These are phyloP conservation scores for Botrytis sinoallii DNA, from an alignment of 2,329 filamentous ascomycete genomes.

Conservation along the genomic window DNA sequence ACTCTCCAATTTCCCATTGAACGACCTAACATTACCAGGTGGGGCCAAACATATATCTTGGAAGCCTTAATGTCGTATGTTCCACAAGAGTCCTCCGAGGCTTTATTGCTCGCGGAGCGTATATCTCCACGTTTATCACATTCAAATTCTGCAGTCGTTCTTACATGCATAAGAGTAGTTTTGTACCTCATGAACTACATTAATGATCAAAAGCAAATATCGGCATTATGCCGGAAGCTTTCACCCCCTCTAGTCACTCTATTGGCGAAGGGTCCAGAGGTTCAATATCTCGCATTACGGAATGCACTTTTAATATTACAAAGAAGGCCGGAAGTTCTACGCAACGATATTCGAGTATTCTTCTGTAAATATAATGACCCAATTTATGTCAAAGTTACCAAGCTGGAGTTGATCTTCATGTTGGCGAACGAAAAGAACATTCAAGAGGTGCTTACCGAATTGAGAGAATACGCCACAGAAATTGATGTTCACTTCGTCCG, in stretches of 20 bases:
- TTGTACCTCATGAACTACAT: constrained; percentile 99
- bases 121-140: constrained; percentile 95
- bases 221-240: constrained; percentile 82
- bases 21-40: constrained; percentile 51
- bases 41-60: constrained; percentile 98
- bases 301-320: constrained; percentile 95
- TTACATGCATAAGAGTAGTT: constrained; percentile 94
- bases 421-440: constrained; percentile 94
- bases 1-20: neutral
- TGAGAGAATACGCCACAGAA: constrained; percentile 95
- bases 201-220: constrained; percentile 82
- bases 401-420: constrained; percentile 98
- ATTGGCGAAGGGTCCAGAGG: constrained; percentile 91
- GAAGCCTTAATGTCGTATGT: constrained; percentile 98
- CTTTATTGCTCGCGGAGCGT: constrained; percentile 83
- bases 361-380: constrained; percentile 99
- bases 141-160: constrained; percentile 91
- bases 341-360: constrained; percentile 97
- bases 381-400: constrained; percentile 99
- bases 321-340: constrained; percentile 83
- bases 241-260: constrained; percentile 93
- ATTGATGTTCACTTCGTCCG: constrained; percentile 99
- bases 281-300: constrained; percentile 93
- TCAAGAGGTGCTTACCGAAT: constrained; percentile 86
- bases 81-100: constrained; percentile 85